Evolutionary conservation across 1,284 basidiomycete species (phyloP).

Genomic region (Mycosarcoma mackinlayi): DNA sequence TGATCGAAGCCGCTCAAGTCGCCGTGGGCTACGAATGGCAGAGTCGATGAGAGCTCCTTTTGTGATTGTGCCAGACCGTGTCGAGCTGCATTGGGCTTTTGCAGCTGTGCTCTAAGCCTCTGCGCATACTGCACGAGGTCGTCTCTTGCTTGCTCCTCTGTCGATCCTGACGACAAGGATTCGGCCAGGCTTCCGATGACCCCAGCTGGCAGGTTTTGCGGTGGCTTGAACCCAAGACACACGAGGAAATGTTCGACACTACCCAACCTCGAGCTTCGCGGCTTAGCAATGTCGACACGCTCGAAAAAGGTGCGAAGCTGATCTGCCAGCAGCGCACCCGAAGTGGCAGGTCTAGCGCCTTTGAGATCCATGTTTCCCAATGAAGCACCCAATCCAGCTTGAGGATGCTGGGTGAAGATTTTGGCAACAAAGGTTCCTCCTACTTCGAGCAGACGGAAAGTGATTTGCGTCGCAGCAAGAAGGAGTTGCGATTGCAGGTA

Average conservation of each 20-base stretch:
- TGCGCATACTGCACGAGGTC: constrained; percentile 35
- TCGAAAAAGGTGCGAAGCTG: constrained; percentile 70
- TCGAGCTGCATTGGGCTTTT: constrained; percentile 7
- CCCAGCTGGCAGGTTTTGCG: constrained; percentile 22
- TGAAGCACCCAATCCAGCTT: constrained; percentile 32
- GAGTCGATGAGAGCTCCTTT: constrained; percentile 20
- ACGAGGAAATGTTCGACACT: constrained; percentile 73
- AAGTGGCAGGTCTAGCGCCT: constrained; percentile 28
- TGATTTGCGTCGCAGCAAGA: constrained; percentile 72
- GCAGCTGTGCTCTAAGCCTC: constrained; percentile 21
- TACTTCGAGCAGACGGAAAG: constrained; percentile 71
- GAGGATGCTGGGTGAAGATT: constrained; percentile 70
- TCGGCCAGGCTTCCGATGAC: constrained; percentile 22
- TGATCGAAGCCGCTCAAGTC: constrained; percentile 46
- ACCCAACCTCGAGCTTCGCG: constrained; percentile 61
- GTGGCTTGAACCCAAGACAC: constrained; percentile 70
- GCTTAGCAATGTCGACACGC: constrained; percentile 69
- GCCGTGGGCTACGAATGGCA: constrained; percentile 44
- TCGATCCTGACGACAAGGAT: background rate
- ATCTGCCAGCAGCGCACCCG: constrained; percentile 43
- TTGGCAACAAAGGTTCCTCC: constrained; percentile 73
- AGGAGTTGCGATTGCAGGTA: constrained; percentile 74
- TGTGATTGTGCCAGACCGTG: constrained; percentile 2
- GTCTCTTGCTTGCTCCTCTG: constrained; percentile 23
- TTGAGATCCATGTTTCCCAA: constrained; percentile 39